Conservation (phyloP, 2,329 filamentous ascomycete species). For the Teratosphaeriaceae sp. region DNA sequence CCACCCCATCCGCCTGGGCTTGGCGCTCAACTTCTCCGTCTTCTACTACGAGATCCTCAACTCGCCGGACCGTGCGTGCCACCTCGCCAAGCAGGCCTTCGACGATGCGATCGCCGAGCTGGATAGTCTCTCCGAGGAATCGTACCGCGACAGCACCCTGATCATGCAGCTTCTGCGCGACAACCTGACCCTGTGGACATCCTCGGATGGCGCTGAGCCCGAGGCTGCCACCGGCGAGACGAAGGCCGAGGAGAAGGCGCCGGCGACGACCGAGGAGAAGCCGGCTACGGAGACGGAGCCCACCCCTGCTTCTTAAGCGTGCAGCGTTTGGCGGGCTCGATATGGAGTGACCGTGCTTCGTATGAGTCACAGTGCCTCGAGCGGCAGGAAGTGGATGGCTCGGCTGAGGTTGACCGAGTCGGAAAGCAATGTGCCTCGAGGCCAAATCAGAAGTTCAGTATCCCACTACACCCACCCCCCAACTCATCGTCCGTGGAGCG, state of each 20-base stretch:
- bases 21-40: conserved; percentile 98
- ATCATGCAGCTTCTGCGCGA: conserved; percentile 99
- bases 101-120: conserved; percentile 98
- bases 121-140: conserved; percentile 95
- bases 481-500: too few relatives aligned
- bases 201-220: conserved; percentile 76
- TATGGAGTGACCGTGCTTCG: background rate
- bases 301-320: conserved; percentile 17
- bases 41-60: conserved; percentile 99
- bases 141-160: conserved; percentile 96
- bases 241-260: conserved; percentile 44
- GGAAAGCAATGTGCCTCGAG: too few relatives aligned
- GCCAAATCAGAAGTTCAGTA: too few relatives aligned
- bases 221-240: conserved; percentile 50
- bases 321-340: background rate
- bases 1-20: conserved; percentile 94
- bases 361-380: too few relatives aligned
- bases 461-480: too few relatives aligned
- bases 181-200: conserved; percentile 98
- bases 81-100: conserved; percentile 98
- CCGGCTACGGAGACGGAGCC: conserved; percentile 32
- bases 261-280: conserved; percentile 43
- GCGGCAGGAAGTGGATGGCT: too few relatives aligned
- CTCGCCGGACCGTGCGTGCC: conserved; percentile 94
- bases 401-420: too few relatives aligned